Conservation (phyloP, 2,329 filamentous ascomycete genomes). For the Diaporthe amygdali region DNA sequence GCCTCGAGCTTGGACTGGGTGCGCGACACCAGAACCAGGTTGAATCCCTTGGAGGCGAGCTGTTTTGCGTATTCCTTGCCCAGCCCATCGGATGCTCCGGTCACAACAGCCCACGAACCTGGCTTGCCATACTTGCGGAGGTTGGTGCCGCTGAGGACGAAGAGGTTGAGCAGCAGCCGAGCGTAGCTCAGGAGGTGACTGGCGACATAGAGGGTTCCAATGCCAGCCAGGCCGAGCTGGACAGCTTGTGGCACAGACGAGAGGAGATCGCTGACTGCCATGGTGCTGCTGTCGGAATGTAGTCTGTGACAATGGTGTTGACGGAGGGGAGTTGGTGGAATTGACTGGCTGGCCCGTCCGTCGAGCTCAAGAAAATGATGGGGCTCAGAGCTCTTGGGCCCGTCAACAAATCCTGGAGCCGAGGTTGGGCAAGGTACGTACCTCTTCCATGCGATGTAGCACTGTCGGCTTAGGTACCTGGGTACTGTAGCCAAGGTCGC, state of each 20-base stretch:
- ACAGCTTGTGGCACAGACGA: slow-evolving; percentile 48
- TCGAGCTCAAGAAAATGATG: neutral
- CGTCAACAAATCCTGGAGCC: neutral
- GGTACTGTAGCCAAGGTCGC: no score
- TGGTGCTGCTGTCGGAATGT: neutral
- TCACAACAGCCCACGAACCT: slow-evolving; percentile 93
- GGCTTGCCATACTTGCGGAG: slow-evolving; percentile 89
- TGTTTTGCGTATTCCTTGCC: slow-evolving; percentile 96
- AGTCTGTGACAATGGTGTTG: neutral
- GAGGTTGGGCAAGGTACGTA: neutral
- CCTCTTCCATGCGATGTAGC: no score
- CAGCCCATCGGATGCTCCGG: slow-evolving; percentile 93
- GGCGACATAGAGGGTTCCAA: slow-evolving; percentile 65
- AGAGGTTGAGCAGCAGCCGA: slow-evolving; percentile 68
- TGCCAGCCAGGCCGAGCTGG: slow-evolving; percentile 52
- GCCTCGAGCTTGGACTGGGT: slow-evolving; percentile 89
- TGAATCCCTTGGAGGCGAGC: slow-evolving; percentile 90
- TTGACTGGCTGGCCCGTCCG: neutral
- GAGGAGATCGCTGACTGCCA: slow-evolving; percentile 37
- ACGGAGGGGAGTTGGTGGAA: neutral
- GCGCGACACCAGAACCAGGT: slow-evolving; percentile 91
- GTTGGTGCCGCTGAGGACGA: slow-evolving; percentile 72
- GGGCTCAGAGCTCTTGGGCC: neutral
- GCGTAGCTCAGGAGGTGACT: slow-evolving; percentile 63
- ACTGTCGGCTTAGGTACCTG: no score